Evolutionary conservation across 305 asterid species (phyloP), one percentile per base, ranked within the genome.

Genomic region (Ilex paraguariensis): DNA sequence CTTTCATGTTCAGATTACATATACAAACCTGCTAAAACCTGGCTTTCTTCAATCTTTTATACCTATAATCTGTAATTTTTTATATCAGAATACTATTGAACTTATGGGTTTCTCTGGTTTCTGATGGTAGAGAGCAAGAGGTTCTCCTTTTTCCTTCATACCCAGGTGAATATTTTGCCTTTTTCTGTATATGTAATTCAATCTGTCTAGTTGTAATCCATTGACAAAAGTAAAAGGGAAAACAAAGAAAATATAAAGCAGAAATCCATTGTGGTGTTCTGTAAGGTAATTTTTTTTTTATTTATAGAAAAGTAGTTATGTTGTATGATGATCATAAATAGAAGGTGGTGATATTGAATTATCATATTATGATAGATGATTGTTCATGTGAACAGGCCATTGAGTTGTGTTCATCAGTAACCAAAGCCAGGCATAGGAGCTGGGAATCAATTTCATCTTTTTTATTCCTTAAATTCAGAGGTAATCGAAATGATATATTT

Each of bases 161-260:
- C 39, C 76, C 61, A 83, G 86, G 88, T 84, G 69, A 66, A 44
- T 57, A 30, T 53, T 56, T 71, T 42, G 10, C 70, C 62, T 12
- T 75, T 48, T 60, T 36, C 28, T 36, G 61, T 36, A 57, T 60
- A 16, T 63, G 57, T 36, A 17, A 57, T 62, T 61, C 56, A 16
- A 42, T 68, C 76, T 64, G 66, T 60, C 60, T 75, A 70, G 78
- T 57, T 72, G 81, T 54, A 64, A 57, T 70, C 79, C 79, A 75
- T 73, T 68, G 58, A 36, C 61, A 28, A 52, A 58, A 56, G 31
- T 46, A 60, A 65, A 60, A 50, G 12, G 51, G 13, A 28, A 28
- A 21, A n/a, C 57, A 30, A 52, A 65, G 53, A 64, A 51, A 60
- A 70, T 54, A 11, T 36, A 36, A 36, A 36, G 42, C 42, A 36